Base-by-base conservation (phyloP, 2,329 filamentous ascomycete species). In the Phialophora expanda region DNA sequence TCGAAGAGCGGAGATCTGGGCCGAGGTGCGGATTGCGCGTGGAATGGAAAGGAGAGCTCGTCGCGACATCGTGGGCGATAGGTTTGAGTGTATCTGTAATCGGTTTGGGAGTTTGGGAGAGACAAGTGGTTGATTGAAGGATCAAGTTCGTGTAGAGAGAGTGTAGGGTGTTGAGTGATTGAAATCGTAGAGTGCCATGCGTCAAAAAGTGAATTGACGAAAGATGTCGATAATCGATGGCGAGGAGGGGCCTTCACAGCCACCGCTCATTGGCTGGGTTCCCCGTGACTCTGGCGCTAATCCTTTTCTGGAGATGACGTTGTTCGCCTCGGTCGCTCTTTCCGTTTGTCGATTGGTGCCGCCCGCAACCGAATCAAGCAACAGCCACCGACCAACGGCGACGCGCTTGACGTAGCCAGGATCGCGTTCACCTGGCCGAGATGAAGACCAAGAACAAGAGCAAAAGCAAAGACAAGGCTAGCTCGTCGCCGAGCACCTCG, bases 41-140 rank as follows among this genome's bases (percentile, higher is more conserved):
- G 86, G 85, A 56, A 80, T 82, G 73, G 80, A 79, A 69, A 84
- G 79, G 74, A 84, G 76, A 70, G 84, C 79, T 80, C 86, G 82
- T 74, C 81, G 83, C 77, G 87, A 86, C 85, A 87, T 88, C 72
- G 68, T 81, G 72, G 48, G 26, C 34, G 26, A 12, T 48, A 1
- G 9, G 54, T 55, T 48, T 41, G 22, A 26, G 44, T 53, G 20
- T 32, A 30, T 55, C 53, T 55, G 53, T 28, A 3, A 55, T 14
- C 14, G 11, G 24, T 55, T 32, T 20, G 17, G 53, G 28, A 20
- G 24, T 55, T 32, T 20, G 17, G 53, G 28, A 34, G 14, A 22
- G 20, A 5, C 48, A 11, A 38, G 44, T 22, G 14, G 22, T 57
- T 51, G 46, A 41, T 32, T 61, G 61, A 62, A 53, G 53, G 30